phyloP scores from a whole-genome alignment of 805 yeast species.

The Yueomyces sp. region DNA sequence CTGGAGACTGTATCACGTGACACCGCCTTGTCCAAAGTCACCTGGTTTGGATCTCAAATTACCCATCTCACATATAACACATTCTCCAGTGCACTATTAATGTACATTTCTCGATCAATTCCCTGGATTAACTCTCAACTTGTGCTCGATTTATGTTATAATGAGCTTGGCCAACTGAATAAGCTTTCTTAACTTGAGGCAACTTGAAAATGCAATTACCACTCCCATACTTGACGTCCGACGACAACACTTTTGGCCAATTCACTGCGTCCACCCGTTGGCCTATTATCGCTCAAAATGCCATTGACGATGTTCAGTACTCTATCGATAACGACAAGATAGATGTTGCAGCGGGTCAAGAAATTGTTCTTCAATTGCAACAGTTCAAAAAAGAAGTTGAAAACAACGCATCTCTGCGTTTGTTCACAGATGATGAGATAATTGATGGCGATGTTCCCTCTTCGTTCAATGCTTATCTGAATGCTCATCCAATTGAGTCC shows the following conservation, averaged over 20 bases:
- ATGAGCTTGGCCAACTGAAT: too few relatives aligned
- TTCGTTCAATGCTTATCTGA: slow-evolving; percentile 45
- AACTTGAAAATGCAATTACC: slow-evolving; percentile 8
- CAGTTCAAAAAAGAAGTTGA: slow-evolving; percentile 32
- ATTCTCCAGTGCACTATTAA: too few relatives aligned
- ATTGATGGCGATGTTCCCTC: slow-evolving; percentile 30
- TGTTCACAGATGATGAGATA: slow-evolving; percentile 31
- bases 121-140: too few relatives aligned
- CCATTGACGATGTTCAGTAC: slow-evolving; percentile 46
- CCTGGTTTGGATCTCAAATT: too few relatives aligned
- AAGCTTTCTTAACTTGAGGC: too few relatives aligned
- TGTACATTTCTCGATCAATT: too few relatives aligned
- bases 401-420: slow-evolving; percentile 29
- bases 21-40: too few relatives aligned
- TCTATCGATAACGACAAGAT: slow-evolving; percentile 17
- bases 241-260: slow-evolving; percentile 67
- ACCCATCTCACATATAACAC: too few relatives aligned
- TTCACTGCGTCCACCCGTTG: slow-evolving; percentile 71
- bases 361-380: slow-evolving; percentile 30
- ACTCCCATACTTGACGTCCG: slow-evolving; percentile 45
- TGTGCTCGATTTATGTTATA: too few relatives aligned
- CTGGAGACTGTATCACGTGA: too few relatives aligned
- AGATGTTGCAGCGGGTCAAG: slow-evolving; percentile 27
- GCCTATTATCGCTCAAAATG: slow-evolving; percentile 68
- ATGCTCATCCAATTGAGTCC: not conserved